Evolutionary conservation across 257 asterid genomes (phyloP).

Genomic region (Leptodermis oblonga): DNA sequence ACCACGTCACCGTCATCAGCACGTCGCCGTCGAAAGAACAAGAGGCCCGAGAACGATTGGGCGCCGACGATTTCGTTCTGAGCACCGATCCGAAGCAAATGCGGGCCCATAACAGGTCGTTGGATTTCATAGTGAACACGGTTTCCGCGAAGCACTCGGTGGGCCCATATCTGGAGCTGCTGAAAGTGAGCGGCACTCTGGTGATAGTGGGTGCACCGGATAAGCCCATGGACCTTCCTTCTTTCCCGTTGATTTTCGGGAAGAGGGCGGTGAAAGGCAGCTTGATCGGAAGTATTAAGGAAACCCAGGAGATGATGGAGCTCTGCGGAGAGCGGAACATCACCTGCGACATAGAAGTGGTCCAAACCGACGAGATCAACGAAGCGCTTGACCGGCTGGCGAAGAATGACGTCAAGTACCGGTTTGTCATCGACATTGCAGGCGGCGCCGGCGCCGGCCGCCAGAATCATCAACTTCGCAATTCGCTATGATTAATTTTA

Average conservation of each 20-base stretch:
- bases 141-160: constrained; percentile 75
- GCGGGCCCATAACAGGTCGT: constrained; percentile 56
- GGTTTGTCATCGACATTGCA: constrained; percentile 77
- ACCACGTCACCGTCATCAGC: constrained; percentile 75
- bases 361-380: constrained; percentile 43
- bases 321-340: constrained; percentile 65
- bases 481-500: background rate
- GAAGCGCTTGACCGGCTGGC: constrained; percentile 62
- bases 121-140: constrained; percentile 71
- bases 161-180: constrained; percentile 56
- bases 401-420: constrained; percentile 76
- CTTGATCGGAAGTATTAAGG: constrained; percentile 69
- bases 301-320: constrained; percentile 84
- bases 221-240: constrained; percentile 69
- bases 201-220: constrained; percentile 81
- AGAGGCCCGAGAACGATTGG: constrained; percentile 59
- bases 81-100: constrained; percentile 55
- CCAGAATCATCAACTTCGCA: constrained; percentile 15
- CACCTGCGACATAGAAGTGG: constrained; percentile 62
- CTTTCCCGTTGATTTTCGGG: constrained; percentile 77
- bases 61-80: constrained; percentile 73
- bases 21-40: constrained; percentile 82
- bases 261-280: constrained; percentile 88
- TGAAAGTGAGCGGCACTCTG: constrained; percentile 72
- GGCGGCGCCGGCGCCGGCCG: constrained; percentile 14